Evolutionary conservation across 2,329 filamentous ascomycete genomes (phyloP).

Genomic region (Calonectria leucothoes): DNA sequence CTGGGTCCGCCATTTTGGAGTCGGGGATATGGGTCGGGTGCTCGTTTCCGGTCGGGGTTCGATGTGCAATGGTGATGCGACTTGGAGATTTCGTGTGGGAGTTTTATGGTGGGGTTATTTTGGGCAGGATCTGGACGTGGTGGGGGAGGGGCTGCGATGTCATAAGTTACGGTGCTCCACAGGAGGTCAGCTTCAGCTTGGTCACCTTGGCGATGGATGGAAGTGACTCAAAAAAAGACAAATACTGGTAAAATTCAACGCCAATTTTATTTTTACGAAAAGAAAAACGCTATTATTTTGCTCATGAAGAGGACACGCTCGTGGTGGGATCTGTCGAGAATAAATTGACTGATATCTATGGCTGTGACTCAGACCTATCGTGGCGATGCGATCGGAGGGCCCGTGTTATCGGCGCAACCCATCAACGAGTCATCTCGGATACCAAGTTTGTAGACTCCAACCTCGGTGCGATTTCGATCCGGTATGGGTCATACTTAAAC

Average conservation of each 20-base stretch:
- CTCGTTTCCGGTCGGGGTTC: background rate
- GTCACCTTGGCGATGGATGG: conserved; percentile 12
- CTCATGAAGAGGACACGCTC: too few relatives aligned
- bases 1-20: conserved; percentile 38
- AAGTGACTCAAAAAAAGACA: background rate
- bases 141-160: conserved; percentile 39
- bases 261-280: background rate
- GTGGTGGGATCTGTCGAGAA: background rate
- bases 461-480: background rate
- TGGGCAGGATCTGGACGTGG: conserved; percentile 31
- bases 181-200: conserved; percentile 9
- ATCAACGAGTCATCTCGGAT: background rate
- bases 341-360: background rate
- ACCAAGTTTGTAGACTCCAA: background rate
- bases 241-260: background rate
- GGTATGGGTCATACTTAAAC: background rate
- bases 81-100: conserved; percentile 18
- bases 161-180: conserved; percentile 12
- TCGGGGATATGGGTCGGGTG: conserved; percentile 2
- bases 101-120: conserved; percentile 44
- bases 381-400: background rate
- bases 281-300: background rate
- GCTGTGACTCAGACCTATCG: background rate
- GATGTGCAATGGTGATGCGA: conserved; percentile 6
- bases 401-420: background rate